A percentile compares a stretch with the other conserved stretches of the same genome.
These are phyloP conservation scores for Venturia aucupariae DNA, from an alignment of 2,329 filamentous ascomycete species.

Conservation along the genomic window DNA sequence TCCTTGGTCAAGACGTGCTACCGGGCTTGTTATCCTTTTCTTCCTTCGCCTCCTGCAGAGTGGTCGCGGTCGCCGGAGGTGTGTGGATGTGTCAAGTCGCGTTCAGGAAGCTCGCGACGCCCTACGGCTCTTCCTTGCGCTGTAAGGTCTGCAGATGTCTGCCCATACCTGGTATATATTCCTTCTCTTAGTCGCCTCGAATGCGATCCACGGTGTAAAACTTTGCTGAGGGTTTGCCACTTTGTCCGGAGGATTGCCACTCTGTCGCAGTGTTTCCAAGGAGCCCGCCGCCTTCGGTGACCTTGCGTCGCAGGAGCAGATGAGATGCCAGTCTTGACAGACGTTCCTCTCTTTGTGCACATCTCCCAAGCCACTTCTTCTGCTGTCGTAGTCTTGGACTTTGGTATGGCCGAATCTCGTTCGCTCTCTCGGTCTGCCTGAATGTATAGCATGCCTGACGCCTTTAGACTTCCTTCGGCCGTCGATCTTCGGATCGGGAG, in stretches of 20 bases:
- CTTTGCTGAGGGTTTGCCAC: neutral
- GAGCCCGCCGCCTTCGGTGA: too few relatives aligned
- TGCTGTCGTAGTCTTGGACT: neutral
- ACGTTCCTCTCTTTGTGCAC: neutral
- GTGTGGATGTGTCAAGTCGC: neutral
- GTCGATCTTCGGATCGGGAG: too few relatives aligned
- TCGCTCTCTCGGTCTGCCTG: too few relatives aligned
- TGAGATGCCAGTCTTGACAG: neutral
- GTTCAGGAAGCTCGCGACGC: neutral
- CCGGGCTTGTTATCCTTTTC: neutral
- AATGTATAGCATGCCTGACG: too few relatives aligned
- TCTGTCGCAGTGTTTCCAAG: neutral
- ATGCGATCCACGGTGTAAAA: neutral
- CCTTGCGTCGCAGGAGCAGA: neutral
- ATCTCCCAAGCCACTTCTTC: neutral
- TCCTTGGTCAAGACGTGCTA: too few relatives aligned
- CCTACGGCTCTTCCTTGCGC: neutral
- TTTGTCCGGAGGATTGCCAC: neutral
- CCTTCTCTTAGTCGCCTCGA: neutral
- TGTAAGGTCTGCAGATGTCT: neutral
- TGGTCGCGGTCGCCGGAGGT: neutral
- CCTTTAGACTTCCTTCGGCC: too few relatives aligned
- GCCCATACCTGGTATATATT: neutral
- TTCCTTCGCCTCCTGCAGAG: neutral
- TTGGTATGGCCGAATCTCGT: neutral